Conservation (phyloP, 495 filamentous ascomycete genomes). For the Tuber microsphaerosporum region DNA sequence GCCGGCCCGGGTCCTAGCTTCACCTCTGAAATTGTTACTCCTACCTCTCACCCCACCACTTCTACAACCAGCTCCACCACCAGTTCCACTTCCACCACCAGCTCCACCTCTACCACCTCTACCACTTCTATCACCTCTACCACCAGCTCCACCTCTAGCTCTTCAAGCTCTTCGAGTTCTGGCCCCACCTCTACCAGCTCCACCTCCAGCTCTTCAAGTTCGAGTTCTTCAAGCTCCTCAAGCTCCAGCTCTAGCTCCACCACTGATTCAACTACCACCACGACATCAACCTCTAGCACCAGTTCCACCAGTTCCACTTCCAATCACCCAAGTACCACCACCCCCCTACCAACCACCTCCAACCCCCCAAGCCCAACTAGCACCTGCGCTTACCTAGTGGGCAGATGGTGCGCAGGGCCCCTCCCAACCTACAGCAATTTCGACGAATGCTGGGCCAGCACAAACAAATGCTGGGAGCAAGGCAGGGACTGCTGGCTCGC, state of each 20-base stretch:
- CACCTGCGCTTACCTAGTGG: slow-evolving; percentile 16
- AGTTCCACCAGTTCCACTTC: not conserved
- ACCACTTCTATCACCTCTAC: slow-evolving; percentile 11
- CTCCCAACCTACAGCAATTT: slow-evolving; percentile 19
- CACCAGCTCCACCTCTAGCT: slow-evolving; percentile 11
- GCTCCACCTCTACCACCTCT: not conserved
- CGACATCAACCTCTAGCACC: slow-evolving; percentile 10
- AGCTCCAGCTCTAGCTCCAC: slow-evolving; percentile 46
- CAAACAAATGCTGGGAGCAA: slow-evolving; percentile 25
- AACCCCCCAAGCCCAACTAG: slow-evolving; percentile 10
- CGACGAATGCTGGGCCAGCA: slow-evolving; percentile 9
- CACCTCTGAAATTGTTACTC: not conserved
- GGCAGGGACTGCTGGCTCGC: slow-evolving; percentile 10
- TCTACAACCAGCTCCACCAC: slow-evolving; percentile 8
- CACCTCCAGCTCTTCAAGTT: slow-evolving; percentile 16
- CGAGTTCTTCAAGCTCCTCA: slow-evolving; percentile 25
- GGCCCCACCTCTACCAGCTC: slow-evolving; percentile 9
- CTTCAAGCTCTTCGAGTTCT: not conserved
- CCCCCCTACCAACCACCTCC: not conserved
- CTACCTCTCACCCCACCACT: slow-evolving; percentile 14
- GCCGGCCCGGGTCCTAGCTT: slow-evolving; percentile 22
- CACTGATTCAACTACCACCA: slow-evolving; percentile 42
- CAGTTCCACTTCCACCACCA: not conserved
- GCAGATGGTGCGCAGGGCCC: slow-evolving; percentile 14
- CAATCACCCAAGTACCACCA: not conserved